These are phyloP conservation scores for Ascochyta clinopodiicola DNA, from an alignment of 2,329 filamentous ascomycete species.

Conservation along the genomic window DNA sequence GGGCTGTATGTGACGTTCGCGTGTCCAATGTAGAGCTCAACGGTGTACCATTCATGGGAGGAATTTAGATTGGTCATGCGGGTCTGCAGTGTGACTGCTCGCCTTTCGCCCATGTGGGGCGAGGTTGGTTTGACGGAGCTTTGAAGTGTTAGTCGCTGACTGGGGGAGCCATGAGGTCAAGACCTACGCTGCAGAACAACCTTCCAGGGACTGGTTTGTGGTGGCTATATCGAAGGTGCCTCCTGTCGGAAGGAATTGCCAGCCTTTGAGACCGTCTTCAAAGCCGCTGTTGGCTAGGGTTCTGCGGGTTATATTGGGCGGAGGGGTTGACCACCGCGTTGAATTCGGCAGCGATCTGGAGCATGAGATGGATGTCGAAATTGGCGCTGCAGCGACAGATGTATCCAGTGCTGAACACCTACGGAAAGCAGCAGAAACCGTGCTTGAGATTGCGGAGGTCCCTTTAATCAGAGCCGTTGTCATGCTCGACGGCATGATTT, in stretches of 20 bases:
- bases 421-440: neutral
- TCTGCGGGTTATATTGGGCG: neutral
- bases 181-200: neutral
- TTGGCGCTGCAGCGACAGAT: neutral
- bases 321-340: neutral
- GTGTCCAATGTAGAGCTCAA: neutral
- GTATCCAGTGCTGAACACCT: neutral
- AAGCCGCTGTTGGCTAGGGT: neutral
- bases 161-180: neutral
- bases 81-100: neutral
- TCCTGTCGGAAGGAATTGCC: neutral
- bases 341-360: neutral
- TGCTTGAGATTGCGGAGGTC: neutral
- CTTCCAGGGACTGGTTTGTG: constrained; percentile 4
- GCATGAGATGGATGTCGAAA: neutral
- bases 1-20: neutral
- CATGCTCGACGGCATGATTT: no score
- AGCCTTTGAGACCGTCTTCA: neutral
- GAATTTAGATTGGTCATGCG: neutral
- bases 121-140: constrained; percentile 2
- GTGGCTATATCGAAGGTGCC: neutral
- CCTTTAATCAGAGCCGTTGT: no score
- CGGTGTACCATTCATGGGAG: constrained; percentile 5
- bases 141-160: neutral
- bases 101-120: neutral